Conservation (phyloP, 108 stramenopile species). For the Aurantiochytrium sp. region DNA sequence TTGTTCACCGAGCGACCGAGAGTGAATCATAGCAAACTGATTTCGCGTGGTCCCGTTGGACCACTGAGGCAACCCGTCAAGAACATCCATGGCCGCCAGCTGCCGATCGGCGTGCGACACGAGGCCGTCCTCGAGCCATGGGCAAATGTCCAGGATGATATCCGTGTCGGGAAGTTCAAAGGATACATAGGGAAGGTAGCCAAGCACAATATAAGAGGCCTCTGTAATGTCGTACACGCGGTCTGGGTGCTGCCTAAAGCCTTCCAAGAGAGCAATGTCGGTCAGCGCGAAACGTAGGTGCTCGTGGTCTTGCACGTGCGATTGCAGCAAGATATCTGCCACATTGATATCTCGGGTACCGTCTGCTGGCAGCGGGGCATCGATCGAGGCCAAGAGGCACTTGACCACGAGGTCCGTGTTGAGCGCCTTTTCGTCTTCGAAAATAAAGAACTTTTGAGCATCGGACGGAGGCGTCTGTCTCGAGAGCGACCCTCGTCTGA, state of each 20-base stretch:
- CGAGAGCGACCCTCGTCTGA: neutral
- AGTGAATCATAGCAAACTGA: neutral
- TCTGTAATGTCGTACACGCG: neutral
- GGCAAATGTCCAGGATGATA: neutral
- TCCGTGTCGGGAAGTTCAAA: neutral
- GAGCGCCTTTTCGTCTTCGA: neutral
- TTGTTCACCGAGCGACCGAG: neutral
- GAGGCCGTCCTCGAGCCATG: neutral
- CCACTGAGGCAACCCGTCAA: neutral
- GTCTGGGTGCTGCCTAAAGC: neutral
- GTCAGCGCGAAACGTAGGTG: neutral
- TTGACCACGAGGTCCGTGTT: neutral
- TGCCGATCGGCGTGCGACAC: neutral
- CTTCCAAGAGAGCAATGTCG: neutral
- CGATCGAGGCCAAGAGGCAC: neutral
- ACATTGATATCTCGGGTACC: neutral
- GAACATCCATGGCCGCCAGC: neutral
- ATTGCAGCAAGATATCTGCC: neutral
- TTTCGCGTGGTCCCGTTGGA: neutral
- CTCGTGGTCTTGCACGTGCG: neutral
- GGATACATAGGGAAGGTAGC: neutral
- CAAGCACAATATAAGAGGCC: neutral
- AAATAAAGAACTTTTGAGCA: neutral
- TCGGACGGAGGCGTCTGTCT: neutral
- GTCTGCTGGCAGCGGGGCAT: neutral